Percentiles rank a stretch among this genome's conserved stretches.
Evolutionary conservation across 1,139 yeast species (phyloP).

Genomic region (Candida gigantensis): DNA sequence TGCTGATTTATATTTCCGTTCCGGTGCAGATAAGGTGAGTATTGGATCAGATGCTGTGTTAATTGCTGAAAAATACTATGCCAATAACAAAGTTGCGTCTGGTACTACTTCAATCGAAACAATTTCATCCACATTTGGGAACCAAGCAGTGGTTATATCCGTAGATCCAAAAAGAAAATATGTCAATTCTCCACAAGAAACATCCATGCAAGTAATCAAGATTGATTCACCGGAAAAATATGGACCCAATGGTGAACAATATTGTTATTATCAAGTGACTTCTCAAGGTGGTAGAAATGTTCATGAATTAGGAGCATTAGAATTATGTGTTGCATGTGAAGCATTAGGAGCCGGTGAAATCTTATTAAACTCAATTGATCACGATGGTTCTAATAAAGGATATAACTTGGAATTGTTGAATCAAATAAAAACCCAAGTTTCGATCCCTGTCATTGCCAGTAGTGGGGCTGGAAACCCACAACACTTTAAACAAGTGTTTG

Average conservation of each 20-base stretch:
- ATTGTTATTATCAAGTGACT: constrained; percentile 93
- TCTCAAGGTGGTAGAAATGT: constrained; percentile 92
- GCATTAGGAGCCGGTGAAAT: constrained; percentile 97
- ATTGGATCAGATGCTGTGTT: constrained; percentile 96
- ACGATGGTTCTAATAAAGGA: constrained; percentile 93
- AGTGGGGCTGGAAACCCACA: constrained; percentile 94
- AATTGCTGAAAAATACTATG: constrained; percentile 82
- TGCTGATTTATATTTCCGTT: constrained; percentile 85
- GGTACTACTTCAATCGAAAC: constrained; percentile 90
- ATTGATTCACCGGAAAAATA: constrained; percentile 45
- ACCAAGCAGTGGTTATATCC: constrained; percentile 94
- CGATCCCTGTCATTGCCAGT: constrained; percentile 93
- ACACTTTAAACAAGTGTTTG: constrained; percentile 86
- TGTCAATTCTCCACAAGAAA: constrained; percentile 58
- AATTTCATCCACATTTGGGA: constrained; percentile 87
- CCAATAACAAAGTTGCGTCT: constrained; percentile 52
- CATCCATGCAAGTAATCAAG: constrained; percentile 57
- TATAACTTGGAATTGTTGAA: constrained; percentile 81
- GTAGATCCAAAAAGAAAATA: constrained; percentile 93
- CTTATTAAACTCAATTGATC: constrained; percentile 87
- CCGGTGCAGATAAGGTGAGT: constrained; percentile 97
- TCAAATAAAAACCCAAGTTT: constrained; percentile 73
- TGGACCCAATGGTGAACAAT: constrained; percentile 86
- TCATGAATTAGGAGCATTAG: constrained; percentile 89
- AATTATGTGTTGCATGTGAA: constrained; percentile 84